Base-by-base conservation (phyloP, 257 asterid genomes). In the Salvia splendens region DNA sequence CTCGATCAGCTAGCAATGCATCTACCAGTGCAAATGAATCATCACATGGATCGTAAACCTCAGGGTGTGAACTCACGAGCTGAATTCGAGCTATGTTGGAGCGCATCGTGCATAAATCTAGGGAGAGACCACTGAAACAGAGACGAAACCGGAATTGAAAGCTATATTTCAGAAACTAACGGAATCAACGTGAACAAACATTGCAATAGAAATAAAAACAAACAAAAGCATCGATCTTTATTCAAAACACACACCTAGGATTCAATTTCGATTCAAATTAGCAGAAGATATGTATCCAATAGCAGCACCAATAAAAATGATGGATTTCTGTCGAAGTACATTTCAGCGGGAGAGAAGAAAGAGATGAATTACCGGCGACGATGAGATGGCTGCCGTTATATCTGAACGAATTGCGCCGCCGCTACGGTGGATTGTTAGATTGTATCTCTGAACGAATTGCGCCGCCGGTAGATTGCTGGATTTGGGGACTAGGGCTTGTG, bases 41-140 rank as follows among this genome's bases (percentile, higher is more conserved):
- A 70, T 94, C 99, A 56, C 97, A 91, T 32, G 97, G 97, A 33
- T 91, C 99, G 9, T 94, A 94, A 58, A 91, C 99, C 82, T 91
- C 91, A 15, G 92, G 89, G 74, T 94, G 97, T 48, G 99, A 94
- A 60, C 95, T 83, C 76, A 88, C 84, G 8, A 94, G 96, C 42
- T 71, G 76, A 30, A 94, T 91, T 58, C 79, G 85, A 8, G 99
- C 99, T 62, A 74, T 85, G 74, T 57, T 76, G 47, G 82, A 43
- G 12, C 53, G 74, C 98, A 92, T 87, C 42, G 15, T 83, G 58
- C 12, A 3, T 20, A 16, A 12, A 3, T 20, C 32, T 54, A 57
- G n/a, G 5, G 45, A 17, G 1, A 48, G 54, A 63, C 2, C 66
- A 61, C 75, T 68, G 63, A 24, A 75, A 70, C 8, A 24, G 49